Percentiles rank a stretch among this genome's conserved stretches.
These are phyloP conservation scores for Yamadazyma kanchanaburiensis DNA, from an alignment of 1,139 yeast genomes.

Conservation along the genomic window DNA sequence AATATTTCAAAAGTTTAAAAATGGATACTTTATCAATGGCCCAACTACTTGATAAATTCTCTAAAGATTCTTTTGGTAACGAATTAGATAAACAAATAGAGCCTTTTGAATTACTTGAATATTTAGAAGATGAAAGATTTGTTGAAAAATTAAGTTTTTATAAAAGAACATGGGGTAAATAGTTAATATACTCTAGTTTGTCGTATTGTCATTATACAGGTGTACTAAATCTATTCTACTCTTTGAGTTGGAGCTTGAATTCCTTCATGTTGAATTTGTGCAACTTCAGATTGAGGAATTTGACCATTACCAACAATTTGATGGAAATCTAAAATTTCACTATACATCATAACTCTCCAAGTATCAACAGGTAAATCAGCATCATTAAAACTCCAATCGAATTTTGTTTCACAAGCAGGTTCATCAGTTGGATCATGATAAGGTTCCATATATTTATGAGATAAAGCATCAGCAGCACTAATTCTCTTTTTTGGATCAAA, in stretches of 20 bases:
- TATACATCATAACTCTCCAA: constrained; percentile 99
- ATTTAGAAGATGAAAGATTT: no score
- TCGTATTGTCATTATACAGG: no score
- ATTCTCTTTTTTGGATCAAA: constrained; percentile 94
- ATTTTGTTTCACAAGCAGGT: constrained; percentile 88
- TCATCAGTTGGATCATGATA: constrained; percentile 98
- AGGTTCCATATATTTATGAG: constrained; percentile 93
- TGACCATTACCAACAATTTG: constrained; percentile 51
- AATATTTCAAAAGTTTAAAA: no score
- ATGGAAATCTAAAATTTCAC: constrained; percentile 94
- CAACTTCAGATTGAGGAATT: constrained; percentile 22
- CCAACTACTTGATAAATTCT: no score
- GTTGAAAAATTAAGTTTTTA: no score
- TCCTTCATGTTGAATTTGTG: constrained; percentile 30
- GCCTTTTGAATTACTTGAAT: no score
- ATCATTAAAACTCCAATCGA: constrained; percentile 98
- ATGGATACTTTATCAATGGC: no score
- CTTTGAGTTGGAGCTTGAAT: constrained; percentile 26
- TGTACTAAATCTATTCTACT: no score
- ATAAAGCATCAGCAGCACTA: constrained; percentile 85
- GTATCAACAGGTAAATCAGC: constrained; percentile 97
- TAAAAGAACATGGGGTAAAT: no score
- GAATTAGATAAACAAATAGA: no score
- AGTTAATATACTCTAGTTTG: no score
- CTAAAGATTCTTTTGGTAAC: no score